Percentiles rank a stretch among this genome's conserved stretches.
Conservation (phyloP, 176 grass and related monocot species). For the Eremochloa ophiuroides region DNA sequence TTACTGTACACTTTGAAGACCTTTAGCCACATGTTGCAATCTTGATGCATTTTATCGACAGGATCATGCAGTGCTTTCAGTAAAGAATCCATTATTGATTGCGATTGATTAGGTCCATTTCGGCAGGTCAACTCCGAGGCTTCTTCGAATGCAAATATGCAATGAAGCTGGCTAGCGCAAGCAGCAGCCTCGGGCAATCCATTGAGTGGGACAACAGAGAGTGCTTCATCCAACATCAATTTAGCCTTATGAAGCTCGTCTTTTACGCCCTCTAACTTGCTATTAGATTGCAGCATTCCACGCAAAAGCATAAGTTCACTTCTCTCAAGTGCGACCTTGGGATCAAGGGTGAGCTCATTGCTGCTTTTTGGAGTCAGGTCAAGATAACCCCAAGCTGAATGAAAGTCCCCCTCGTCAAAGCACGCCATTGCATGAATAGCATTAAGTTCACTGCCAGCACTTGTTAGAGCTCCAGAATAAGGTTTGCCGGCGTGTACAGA, state of each 20-base stretch:
- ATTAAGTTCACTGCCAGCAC: slow-evolving; percentile 88
- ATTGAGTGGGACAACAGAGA: slow-evolving; percentile 79
- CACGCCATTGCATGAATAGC: slow-evolving; percentile 83
- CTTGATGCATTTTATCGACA: slow-evolving; percentile 58
- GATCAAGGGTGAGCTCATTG: slow-evolving; percentile 83
- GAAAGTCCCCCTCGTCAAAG: slow-evolving; percentile 83
- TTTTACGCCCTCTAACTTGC: slow-evolving; percentile 34
- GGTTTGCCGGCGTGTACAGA: slow-evolving; percentile 87
- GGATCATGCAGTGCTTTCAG: slow-evolving; percentile 52
- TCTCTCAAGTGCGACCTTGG: slow-evolving; percentile 85
- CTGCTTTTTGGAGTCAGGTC: slow-evolving; percentile 94
- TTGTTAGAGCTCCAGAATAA: slow-evolving; percentile 94
- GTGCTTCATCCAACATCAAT: slow-evolving; percentile 81
- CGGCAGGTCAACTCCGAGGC: slow-evolving; percentile 35
- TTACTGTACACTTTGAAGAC: slow-evolving; percentile 75
- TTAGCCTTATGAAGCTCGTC: slow-evolving; percentile 79
- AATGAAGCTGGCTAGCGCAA: slow-evolving; percentile 80
- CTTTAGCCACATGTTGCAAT: slow-evolving; percentile 91
- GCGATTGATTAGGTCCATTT: slow-evolving; percentile 43
- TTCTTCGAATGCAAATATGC: slow-evolving; percentile 86
- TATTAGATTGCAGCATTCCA: slow-evolving; percentile 73
- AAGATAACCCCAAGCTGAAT: slow-evolving; percentile 83
- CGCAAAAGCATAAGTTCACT: slow-evolving; percentile 93
- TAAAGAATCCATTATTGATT: slow-evolving; percentile 56
- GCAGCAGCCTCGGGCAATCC: slow-evolving; percentile 61